phyloP scores from a whole-genome alignment of 2,329 filamentous ascomycete species.

The Aspergillus sp. region DNA sequence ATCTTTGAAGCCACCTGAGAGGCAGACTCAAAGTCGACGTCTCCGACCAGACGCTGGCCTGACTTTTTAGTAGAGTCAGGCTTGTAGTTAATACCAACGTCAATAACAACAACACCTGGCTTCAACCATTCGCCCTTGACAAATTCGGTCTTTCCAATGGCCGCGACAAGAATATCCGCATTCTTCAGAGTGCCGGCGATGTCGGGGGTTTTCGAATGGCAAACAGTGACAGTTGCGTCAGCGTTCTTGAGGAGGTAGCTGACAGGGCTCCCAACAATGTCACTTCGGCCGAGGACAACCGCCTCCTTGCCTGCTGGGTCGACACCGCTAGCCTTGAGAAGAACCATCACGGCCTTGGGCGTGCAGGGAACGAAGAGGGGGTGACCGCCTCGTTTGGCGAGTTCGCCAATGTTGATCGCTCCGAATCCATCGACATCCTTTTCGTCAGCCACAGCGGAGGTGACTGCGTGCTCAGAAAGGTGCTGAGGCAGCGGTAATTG shows the following conservation, averaged over 20 bases:
- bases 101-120: constrained; percentile 90
- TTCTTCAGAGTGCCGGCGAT: constrained; percentile 72
- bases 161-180: constrained; percentile 88
- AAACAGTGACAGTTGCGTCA: constrained; percentile 93
- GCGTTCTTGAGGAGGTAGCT: constrained; percentile 94
- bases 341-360: constrained; percentile 93
- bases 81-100: constrained; percentile 96
- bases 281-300: constrained; percentile 89
- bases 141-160: constrained; percentile 83
- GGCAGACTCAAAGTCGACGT: constrained; percentile 88
- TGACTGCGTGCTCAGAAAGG: constrained; percentile 86
- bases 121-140: constrained; percentile 97
- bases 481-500: constrained; percentile 88
- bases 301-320: constrained; percentile 86
- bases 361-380: constrained; percentile 94
- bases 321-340: constrained; percentile 80
- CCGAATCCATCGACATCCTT: constrained; percentile 99
- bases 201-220: constrained; percentile 82
- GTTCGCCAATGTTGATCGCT: constrained; percentile 88
- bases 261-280: constrained; percentile 96
- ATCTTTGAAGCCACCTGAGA: constrained; percentile 85
- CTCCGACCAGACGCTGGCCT: constrained; percentile 86
- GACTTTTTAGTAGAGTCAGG: constrained; percentile 87
- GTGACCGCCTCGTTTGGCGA: constrained; percentile 89
- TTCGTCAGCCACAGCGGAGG: constrained; percentile 84